Conservation (phyloP, 1,139 yeast genomes). For the Protomyces inundatus region DNA sequence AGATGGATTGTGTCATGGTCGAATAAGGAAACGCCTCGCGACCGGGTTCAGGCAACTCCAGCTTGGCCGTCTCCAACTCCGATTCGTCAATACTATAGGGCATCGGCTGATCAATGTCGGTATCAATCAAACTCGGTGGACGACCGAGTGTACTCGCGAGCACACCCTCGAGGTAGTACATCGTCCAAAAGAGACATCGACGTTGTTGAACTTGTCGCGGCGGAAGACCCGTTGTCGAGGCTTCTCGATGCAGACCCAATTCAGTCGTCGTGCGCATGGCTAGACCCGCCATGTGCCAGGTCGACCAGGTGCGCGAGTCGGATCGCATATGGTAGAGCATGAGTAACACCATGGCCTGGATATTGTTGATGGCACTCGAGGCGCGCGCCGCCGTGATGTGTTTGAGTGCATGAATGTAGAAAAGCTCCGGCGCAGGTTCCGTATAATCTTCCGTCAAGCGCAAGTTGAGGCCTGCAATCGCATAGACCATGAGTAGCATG, state of each 20-base stretch:
- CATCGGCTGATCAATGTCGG: constrained; percentile 2
- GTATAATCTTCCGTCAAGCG: background rate
- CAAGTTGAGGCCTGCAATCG: background rate
- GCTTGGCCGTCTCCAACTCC: background rate
- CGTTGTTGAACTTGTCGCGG: background rate
- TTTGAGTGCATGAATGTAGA: background rate
- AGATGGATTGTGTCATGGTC: background rate
- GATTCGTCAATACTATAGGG: background rate
- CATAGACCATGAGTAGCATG: background rate
- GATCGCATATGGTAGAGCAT: background rate
- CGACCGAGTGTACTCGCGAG: background rate
- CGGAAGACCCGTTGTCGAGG: background rate
- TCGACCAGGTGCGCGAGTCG: background rate
- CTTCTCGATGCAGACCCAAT: background rate
- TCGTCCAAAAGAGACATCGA: background rate
- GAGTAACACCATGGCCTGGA: background rate
- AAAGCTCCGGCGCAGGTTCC: background rate
- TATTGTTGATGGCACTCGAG: background rate
- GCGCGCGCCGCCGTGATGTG: background rate
- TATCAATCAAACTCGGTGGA: background rate
- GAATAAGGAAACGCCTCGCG: background rate
- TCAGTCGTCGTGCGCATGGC: background rate
- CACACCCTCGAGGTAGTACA: background rate
- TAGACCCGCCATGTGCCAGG: background rate
- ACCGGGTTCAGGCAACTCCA: background rate